Conservation (phyloP, 805 yeast genomes). For the Myxozyma monticola region DNA sequence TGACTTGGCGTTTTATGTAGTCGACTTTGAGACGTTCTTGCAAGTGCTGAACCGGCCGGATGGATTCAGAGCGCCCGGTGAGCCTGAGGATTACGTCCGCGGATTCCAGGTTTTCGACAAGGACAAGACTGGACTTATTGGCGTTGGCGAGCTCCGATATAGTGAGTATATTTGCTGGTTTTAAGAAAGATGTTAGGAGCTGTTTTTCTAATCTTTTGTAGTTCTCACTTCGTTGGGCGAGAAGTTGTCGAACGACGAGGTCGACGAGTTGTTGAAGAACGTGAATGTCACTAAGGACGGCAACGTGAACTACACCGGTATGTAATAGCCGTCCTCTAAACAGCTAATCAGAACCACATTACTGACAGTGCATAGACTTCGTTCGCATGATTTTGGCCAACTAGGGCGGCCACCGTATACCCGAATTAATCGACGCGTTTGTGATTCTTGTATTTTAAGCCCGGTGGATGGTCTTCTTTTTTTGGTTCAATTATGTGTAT, state of each 20-base stretch:
- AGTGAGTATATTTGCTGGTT: slow-evolving; percentile 37
- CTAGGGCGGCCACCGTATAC: too few relatives aligned
- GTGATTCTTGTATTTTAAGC: too few relatives aligned
- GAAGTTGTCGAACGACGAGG: slow-evolving; percentile 84
- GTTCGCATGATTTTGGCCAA: slow-evolving; percentile 33
- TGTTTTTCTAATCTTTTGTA: slow-evolving; percentile 6
- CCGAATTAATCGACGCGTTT: too few relatives aligned
- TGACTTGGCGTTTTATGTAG: slow-evolving; percentile 22
- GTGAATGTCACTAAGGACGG: slow-evolving; percentile 92
- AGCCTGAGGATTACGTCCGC: slow-evolving; percentile 88
- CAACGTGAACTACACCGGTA: slow-evolving; percentile 83
- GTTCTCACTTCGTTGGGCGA: slow-evolving; percentile 94
- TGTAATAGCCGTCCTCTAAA: slow-evolving; percentile 5
- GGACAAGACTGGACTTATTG: slow-evolving; percentile 91
- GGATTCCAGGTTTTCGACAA: slow-evolving; percentile 98
- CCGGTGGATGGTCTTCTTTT: too few relatives aligned
- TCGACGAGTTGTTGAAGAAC: slow-evolving; percentile 93
- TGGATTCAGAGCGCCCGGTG: slow-evolving; percentile 83
- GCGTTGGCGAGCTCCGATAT: slow-evolving; percentile 95
- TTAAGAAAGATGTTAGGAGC: not conserved
- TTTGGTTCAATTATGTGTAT: too few relatives aligned
- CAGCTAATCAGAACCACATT: not conserved
- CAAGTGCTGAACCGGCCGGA: slow-evolving; percentile 80
- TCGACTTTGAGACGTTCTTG: slow-evolving; percentile 76
- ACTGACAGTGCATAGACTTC: slow-evolving; percentile 40